These are phyloP conservation scores for Lentinus brumalis DNA, from an alignment of 768 basidiomycete species.

Conservation along the genomic window DNA sequence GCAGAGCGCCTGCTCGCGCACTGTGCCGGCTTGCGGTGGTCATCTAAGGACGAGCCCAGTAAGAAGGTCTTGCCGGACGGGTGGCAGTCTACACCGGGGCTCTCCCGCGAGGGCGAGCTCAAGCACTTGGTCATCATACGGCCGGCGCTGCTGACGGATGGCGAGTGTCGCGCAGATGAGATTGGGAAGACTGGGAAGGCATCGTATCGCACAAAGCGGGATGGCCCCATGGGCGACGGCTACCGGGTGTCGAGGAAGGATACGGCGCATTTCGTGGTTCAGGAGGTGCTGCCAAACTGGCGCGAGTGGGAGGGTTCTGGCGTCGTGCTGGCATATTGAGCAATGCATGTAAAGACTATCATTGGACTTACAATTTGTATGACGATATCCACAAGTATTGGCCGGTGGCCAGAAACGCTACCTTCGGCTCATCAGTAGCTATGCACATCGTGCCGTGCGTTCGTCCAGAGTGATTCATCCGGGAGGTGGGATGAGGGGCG, in stretches of 20 bases:
- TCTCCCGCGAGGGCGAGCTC: conserved; percentile 47
- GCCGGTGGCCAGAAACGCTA: no score
- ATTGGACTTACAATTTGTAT: no score
- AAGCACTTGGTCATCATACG: conserved; percentile 52
- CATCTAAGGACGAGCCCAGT: conserved; percentile 39
- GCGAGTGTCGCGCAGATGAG: conserved; percentile 41
- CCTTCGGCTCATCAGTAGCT: no score
- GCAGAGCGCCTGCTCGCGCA: conserved; percentile 54
- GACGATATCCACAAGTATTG: no score
- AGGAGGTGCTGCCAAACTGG: conserved; percentile 52
- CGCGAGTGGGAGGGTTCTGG: conserved; percentile 52
- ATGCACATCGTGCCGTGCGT: no score
- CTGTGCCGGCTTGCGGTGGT: conserved; percentile 54
- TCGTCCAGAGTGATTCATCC: no score
- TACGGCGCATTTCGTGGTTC: conserved; percentile 64
- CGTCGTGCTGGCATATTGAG: conserved; percentile 52
- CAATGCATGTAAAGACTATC: no score
- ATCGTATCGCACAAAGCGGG: conserved; percentile 45
- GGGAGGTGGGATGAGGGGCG: no score
- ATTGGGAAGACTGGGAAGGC: conserved; percentile 32
- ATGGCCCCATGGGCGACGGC: conserved; percentile 28
- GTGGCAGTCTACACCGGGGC: conserved; percentile 46
- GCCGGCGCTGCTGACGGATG: conserved; percentile 61
- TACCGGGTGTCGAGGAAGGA: conserved; percentile 66
- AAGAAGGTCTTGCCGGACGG: conserved; percentile 44